Base-by-base conservation (phyloP, 1,139 yeast species). In the Suhomyces chickasaworum region DNA sequence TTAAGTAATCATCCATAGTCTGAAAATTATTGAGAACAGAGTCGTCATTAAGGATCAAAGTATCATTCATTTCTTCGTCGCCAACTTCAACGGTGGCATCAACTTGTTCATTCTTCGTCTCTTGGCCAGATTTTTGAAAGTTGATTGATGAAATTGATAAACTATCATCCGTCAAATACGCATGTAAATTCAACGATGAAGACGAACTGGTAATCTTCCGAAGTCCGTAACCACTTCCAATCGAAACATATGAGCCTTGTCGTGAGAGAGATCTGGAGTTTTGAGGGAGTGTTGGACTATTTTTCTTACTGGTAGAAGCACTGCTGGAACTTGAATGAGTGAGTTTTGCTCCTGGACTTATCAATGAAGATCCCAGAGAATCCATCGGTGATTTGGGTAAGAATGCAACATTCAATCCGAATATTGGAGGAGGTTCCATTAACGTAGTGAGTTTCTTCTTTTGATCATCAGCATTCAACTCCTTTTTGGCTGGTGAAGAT, bases 111-210 rank as follows among this genome's bases (percentile, higher is more conserved):
- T n/a, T n/a, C n/a, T n/a, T n/a, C n/a, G n/a, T n/a, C n/a, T n/a
- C n/a, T n/a, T 4, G 32, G 17, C 17, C n/a, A n/a, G n/a, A n/a
- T n/a, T 29, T 29, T 7, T 7, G 32, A 6, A 29, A 13, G 6
- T 25, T 25, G 3, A 18, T 22, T 10, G 43, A 36, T 8, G 41
- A 21, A 4, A 45, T 25, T 2, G 49, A 46, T 10, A 18, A 33
- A 6, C 59, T 53, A 37, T 68, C 75, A 49, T 73, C 78, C 4
- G 77, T 73, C 41, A 75, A 61, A 49, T 73, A 75, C 7, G 77
- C 78, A 52, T 75, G 69, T 43, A 75, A 63, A 51, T 75, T 75
- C 35, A 75, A 62, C 31, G 77, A 71, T 27, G 77, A 70, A 45
- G 69, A 69, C 17, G 76, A 69, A 51, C 77, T 71, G 36, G 78